Base-by-base conservation (phyloP, 306 rosid genomes). In the Cicer bijugum region DNA sequence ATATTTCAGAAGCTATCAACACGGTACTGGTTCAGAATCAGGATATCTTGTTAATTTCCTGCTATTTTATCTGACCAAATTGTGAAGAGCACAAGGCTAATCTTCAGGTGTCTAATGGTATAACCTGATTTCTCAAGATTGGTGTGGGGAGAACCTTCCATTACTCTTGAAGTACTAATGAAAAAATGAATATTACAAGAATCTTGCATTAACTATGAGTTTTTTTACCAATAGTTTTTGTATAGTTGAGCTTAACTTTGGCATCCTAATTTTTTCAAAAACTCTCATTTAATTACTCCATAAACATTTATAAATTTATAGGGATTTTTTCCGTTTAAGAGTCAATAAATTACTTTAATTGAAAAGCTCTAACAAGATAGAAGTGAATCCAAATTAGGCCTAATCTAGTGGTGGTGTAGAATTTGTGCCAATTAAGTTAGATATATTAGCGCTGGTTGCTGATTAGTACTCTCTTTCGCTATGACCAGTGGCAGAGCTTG, bases 1-100 rank as follows among this genome's bases (percentile, higher is more conserved):
- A 55, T 53, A n/a, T 44, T 46, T 52, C 77, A 45, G 28, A 81
- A 45, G 14, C 57, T 6, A 48, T 48, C 55, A 48, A 48, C 17
- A 48, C 4, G 7, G 19, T 48, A 48, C 71, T 58, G 38, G 17
- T 74, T 67, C 50, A 40, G 72, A 80, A 67, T 39, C 57, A 48
- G 60, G 79, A 74, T 67, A 74, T 15, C 7, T 38, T 15, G 43
- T 80, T 50, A 75, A 68, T 59, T 44, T 59, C 72, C 59, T 51
- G 37, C 46, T 75, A 40, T 50, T 50, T 0, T 12, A 50, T 75
- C 53, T 35, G 35, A n/a, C 38, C 1, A 70, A 44, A 69, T 42
- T n/a, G 43, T 14, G 8, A n/a, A 64, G 57, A 40, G 9, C 9
- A 57, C 15, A 67, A 19, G 72, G 46, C 50, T 64, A 35, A 38